Evolutionary conservation across 148 eudicot genomes (phyloP).

Genomic region (Arctostaphylos glauca): DNA sequence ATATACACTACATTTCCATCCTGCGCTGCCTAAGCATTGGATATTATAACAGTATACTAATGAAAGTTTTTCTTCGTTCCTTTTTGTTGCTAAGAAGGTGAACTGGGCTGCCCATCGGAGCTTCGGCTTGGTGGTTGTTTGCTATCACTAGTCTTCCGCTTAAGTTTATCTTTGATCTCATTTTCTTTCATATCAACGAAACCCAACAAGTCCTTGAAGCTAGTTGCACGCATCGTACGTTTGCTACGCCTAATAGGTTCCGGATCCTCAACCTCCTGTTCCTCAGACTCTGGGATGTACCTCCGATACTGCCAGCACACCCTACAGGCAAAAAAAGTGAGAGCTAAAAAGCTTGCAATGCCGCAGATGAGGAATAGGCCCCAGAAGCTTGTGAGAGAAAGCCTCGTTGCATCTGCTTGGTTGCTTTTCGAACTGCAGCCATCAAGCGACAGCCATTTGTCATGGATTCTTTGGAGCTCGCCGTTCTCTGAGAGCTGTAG

Average conservation of each 20-base stretch:
- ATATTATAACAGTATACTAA: not conserved
- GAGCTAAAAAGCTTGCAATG: slow-evolving; percentile 57
- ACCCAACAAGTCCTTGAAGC: slow-evolving; percentile 52
- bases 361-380: slow-evolving; percentile 87
- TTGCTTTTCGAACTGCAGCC: slow-evolving; percentile 42
- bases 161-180: slow-evolving; percentile 54
- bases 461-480: slow-evolving; percentile 67
- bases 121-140: slow-evolving; percentile 28
- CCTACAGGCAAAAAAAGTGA: slow-evolving; percentile 49
- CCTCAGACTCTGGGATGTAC: slow-evolving; percentile 35
- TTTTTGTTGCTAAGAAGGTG: slow-evolving; percentile 24
- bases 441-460: slow-evolving; percentile 63
- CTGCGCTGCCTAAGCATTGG: slow-evolving; percentile 11
- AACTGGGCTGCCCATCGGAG: slow-evolving; percentile 32
- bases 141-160: slow-evolving; percentile 33
- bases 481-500: slow-evolving; percentile 80
- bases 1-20: not conserved
- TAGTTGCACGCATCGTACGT: slow-evolving; percentile 32
- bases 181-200: slow-evolving; percentile 70
- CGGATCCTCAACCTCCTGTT: slow-evolving; percentile 40
- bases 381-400: slow-evolving; percentile 86
- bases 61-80: not conserved
- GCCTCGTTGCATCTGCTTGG: slow-evolving; percentile 41
- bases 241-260: slow-evolving; percentile 36
- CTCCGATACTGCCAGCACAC: slow-evolving; percentile 57